Conservation (phyloP, 345 rosid genomes). For the Arabidopsis thaliana region TAIR10.1 NC_003071.7:17217501-17218000, state of each 20-base stretch:
- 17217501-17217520: constrained; percentile 24
- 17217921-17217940: constrained; percentile 7
- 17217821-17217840: not conserved
- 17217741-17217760: not conserved
- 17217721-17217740: constrained; percentile 14
- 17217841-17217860: no score
- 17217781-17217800: not conserved
- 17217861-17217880: no score
- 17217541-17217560: constrained; percentile 23
- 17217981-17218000: not conserved
- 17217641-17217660: constrained; percentile 25
- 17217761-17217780: constrained; percentile 12
- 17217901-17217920: constrained; percentile 7
- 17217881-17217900: constrained; percentile 9
- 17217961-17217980: not conserved
- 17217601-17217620: constrained; percentile 32
- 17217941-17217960: constrained; percentile 4
- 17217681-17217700: constrained; percentile 4
- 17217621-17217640: constrained; percentile 16
- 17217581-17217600: constrained; percentile 21
- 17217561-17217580: constrained; percentile 41
- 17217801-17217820: not conserved
- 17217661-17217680: constrained; percentile 31
- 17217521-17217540: not conserved
- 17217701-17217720: constrained; percentile 12